Evolutionary conservation across 768 basidiomycete genomes (phyloP), one percentile per base, ranked within the genome.

Genomic region (Imleria badia): DNA sequence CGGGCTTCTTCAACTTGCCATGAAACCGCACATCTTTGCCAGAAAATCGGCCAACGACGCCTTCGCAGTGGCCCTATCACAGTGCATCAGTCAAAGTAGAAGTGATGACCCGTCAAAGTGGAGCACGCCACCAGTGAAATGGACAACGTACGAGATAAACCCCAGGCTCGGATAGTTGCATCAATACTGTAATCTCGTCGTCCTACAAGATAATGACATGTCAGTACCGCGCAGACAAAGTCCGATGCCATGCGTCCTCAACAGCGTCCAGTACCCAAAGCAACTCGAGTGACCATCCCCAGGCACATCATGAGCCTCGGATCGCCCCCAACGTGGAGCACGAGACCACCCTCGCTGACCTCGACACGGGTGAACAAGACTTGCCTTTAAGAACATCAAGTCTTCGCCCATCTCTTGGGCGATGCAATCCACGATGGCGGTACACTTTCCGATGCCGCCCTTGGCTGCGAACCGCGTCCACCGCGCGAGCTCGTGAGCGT

Each of bases 391-490:
- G 67, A 94, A 93, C 91, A 94, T 94, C 42, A 94, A 77, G 69
- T 94, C 91, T 11, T 69, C 67, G 22, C 85, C 85, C 12, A 80
- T 68, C 36, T 78, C 77, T 67, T 90, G 83, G 2, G 89, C 89
- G 19, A 89, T 81, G 62, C 88, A 91, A 68, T 94, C 91, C 49
- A 79, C 76, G 23, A 78, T 52, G 5, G 91, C 91, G 1, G 81
- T 84, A 59, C 90, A 91, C 60, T 77, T 86, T 6, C 91, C 91
- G 49, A 94, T 91, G 14, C 91, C 91, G 0, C 91, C 91, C 64
- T 91, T 93, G 6, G 76, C 81, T 0, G 91, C 91, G 67, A 94
- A 93, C 38, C 91, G 78, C 11, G 86, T 87, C 91, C 91, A 94
- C 39, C 87, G 78, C 10, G 85, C 81, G 31, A 93, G 80, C 49